Evolutionary conservation across 371 early-diverging fungal genomes (phyloP).

Genomic region (Vairimorpha ceranae): DNA sequence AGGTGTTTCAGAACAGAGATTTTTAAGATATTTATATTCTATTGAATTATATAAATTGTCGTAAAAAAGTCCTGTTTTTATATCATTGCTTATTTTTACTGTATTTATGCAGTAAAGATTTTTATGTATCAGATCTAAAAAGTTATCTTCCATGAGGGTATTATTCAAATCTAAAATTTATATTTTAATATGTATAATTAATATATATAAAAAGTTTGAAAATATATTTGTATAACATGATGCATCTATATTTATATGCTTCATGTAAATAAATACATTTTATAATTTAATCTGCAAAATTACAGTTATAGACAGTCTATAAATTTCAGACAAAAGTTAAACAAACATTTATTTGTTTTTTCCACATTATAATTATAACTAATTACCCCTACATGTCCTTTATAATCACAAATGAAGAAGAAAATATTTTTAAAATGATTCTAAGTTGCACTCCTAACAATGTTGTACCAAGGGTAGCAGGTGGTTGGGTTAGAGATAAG

Average conservation of each 20-base stretch:
- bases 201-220: too few relatives aligned
- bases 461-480: constrained; percentile 57
- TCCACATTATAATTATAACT: too few relatives aligned
- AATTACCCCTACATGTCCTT: too few relatives aligned
- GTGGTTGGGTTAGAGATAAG: constrained; percentile 65
- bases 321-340: too few relatives aligned
- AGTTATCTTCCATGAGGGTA: neutral
- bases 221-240: too few relatives aligned
- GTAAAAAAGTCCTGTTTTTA: neutral
- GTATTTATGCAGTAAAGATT: neutral
- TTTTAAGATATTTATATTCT: neutral
- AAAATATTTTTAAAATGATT: constrained; percentile 17
- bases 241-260: too few relatives aligned
- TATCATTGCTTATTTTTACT: neutral
- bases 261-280: too few relatives aligned
- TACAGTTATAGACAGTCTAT: too few relatives aligned
- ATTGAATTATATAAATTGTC: neutral
- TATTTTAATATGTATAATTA: too few relatives aligned
- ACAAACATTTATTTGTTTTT: too few relatives aligned
- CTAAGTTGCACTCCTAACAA: constrained; percentile 1
- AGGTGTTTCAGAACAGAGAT: neutral
- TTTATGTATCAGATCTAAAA: neutral
- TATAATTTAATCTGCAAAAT: too few relatives aligned
- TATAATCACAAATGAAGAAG: neutral
- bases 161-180: too few relatives aligned